Conservation (phyloP, 306 rosid species). For the Citrullus amarus region DNA sequence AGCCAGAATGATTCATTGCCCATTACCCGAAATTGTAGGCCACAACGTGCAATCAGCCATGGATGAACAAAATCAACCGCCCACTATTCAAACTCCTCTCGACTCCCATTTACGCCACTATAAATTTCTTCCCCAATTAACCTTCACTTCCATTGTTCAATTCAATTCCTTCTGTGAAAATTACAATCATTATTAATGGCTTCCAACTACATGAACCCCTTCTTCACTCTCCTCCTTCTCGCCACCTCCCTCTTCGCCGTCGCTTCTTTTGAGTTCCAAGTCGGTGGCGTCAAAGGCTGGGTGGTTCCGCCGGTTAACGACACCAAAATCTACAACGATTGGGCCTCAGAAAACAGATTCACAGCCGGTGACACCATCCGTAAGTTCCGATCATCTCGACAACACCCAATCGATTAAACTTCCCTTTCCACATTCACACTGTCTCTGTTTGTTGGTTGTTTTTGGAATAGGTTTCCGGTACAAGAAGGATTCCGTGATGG, state of each 20-base stretch:
- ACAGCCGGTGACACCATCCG: conserved; percentile 47
- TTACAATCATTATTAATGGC: not conserved
- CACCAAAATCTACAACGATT: conserved; percentile 45
- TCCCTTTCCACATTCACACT: conserved; percentile 33
- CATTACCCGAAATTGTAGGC: not conserved
- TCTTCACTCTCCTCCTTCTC: conserved; percentile 10
- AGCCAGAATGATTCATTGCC: not conserved
- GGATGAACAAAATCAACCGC: not conserved
- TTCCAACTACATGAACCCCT: not conserved
- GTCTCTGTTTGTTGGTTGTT: not conserved
- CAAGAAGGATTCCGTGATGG: conserved; percentile 85
- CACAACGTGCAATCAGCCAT: not conserved
- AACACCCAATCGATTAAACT: not conserved
- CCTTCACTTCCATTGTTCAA: not conserved
- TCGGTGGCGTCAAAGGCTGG: conserved; percentile 67
- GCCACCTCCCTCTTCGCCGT: conserved; percentile 17
- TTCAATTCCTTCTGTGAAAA: not conserved
- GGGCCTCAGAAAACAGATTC: conserved; percentile 85
- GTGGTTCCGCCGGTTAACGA: conserved; percentile 55
- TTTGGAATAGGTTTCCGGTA: conserved; percentile 41
- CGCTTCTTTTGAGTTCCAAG: conserved; percentile 51
- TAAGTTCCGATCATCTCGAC: conserved; percentile 15
- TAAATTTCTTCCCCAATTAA: not conserved
- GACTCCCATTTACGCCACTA: not conserved
- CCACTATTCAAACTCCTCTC: not conserved